Conservation (phyloP, 345 rosid species). For the Syzygium jambos region DNA sequence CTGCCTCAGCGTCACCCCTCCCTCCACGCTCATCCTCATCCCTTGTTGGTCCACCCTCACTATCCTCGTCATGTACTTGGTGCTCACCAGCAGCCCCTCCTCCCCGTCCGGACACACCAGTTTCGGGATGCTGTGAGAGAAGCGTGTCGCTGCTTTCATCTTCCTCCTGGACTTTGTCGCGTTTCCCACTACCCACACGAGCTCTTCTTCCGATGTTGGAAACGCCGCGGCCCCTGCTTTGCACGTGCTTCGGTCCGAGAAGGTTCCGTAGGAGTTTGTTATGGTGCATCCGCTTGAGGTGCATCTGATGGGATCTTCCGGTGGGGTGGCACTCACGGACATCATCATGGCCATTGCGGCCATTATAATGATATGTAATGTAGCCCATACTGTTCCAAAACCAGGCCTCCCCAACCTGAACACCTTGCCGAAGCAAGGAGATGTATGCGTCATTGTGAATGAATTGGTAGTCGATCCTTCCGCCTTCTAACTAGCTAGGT, state of each 20-base stretch:
- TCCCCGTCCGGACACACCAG: conserved; percentile 58
- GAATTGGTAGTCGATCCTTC: neutral
- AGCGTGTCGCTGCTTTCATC: conserved; percentile 64
- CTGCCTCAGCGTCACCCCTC: conserved; percentile 55
- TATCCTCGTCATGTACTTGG: conserved; percentile 35
- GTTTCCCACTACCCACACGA: conserved; percentile 35
- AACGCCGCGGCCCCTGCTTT: conserved; percentile 45
- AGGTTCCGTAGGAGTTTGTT: conserved; percentile 60
- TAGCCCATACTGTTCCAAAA: neutral
- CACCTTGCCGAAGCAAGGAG: neutral
- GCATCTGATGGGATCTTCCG: conserved; percentile 57
- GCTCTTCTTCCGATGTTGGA: conserved; percentile 53
- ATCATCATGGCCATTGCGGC: neutral
- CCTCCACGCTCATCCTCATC: conserved; percentile 51
- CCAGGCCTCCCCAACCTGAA: neutral
- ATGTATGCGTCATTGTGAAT: neutral
- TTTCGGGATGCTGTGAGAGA: conserved; percentile 64
- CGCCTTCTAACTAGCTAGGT: neutral
- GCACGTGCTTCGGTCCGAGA: conserved; percentile 59
- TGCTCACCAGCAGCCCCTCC: conserved; percentile 65
- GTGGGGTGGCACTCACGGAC: conserved; percentile 14
- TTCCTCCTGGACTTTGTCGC: conserved; percentile 43
- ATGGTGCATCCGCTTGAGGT: conserved; percentile 41
- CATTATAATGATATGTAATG: neutral
- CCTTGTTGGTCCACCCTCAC: conserved; percentile 19